These are phyloP conservation scores for Citrus unshiu DNA, from an alignment of 345 rosid genomes.

Conservation along the genomic window DNA sequence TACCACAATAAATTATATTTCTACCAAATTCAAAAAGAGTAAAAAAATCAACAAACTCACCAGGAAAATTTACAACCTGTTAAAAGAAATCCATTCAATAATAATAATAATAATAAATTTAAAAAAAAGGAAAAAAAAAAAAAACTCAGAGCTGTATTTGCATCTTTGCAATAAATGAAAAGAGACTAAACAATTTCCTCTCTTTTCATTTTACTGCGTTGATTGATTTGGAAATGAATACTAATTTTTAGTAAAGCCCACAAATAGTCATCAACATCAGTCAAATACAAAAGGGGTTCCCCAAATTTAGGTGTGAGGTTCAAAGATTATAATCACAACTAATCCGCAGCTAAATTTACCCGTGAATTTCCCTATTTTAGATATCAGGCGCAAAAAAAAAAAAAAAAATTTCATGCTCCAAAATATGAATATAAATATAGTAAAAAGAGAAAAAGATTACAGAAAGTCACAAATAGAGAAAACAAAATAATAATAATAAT, in stretches of 20 bases:
- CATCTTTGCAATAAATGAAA: background rate
- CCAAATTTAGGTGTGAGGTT: slow-evolving; percentile 47
- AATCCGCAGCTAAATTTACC: slow-evolving; percentile 15
- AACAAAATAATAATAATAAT: background rate
- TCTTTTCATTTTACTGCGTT: background rate
- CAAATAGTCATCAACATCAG: slow-evolving; percentile 16
- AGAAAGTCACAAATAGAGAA: background rate
- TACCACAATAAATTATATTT: background rate
- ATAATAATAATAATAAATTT: background rate
- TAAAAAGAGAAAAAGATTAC: background rate
- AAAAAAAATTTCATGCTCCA: background rate
- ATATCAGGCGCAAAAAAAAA: background rate
- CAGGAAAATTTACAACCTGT: background rate
- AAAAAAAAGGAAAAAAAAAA: background rate
- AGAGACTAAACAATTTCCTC: background rate
- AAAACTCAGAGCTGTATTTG: background rate
- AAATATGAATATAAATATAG: background rate
- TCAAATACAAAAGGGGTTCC: slow-evolving; percentile 18
- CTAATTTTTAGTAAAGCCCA: slow-evolving; percentile 12
- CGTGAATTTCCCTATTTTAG: slow-evolving; percentile 8
- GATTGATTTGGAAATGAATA: background rate
- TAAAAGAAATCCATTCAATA: slow-evolving; percentile 12
- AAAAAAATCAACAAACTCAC: background rate
- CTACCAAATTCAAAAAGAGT: background rate
- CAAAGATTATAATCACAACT: slow-evolving; percentile 11